A percentile compares a stretch with the other conserved stretches of the same genome.
phyloP scores from a whole-genome alignment of 495 filamentous ascomycete species.

The Podospora pseudocomata region DNA sequence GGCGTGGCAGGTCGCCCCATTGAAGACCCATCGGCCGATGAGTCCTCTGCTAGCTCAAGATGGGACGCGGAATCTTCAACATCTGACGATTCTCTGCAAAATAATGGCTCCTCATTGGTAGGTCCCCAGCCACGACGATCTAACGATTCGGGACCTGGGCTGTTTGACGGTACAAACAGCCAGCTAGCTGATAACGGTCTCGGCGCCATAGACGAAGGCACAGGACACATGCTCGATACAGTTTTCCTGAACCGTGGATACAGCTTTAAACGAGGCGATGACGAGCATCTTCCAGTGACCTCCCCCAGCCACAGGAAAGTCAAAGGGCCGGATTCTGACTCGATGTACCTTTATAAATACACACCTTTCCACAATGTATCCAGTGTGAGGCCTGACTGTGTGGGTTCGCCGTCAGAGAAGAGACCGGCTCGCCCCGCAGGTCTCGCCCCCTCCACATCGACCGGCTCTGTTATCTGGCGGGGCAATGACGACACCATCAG shows the following conservation, averaged over 20 bases:
- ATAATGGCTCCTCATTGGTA: background rate
- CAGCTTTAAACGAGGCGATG: background rate
- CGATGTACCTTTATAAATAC: background rate
- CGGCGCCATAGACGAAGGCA: background rate
- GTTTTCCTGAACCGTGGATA: background rate
- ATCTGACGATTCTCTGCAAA: background rate
- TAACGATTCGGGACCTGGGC: background rate
- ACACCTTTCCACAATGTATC: background rate
- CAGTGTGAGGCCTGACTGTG: background rate
- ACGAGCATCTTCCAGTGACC: background rate
- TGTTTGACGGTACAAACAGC: background rate
- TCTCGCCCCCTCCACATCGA: background rate
- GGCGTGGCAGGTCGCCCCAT: background rate
- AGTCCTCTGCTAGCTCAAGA: conserved; percentile 3
- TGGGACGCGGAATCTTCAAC: background rate
- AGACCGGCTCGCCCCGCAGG: background rate
- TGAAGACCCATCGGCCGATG: conserved; percentile 4
- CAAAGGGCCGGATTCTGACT: background rate
- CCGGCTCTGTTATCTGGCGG: conserved; percentile 1
- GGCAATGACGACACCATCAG: background rate
- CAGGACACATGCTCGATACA: background rate
- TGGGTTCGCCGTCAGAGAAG: background rate
- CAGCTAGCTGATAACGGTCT: background rate
- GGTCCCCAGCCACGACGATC: background rate
- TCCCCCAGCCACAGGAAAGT: background rate